These are phyloP conservation scores for Trichoderma semiorbis DNA, from an alignment of 2,329 filamentous ascomycete species.

Conservation along the genomic window DNA sequence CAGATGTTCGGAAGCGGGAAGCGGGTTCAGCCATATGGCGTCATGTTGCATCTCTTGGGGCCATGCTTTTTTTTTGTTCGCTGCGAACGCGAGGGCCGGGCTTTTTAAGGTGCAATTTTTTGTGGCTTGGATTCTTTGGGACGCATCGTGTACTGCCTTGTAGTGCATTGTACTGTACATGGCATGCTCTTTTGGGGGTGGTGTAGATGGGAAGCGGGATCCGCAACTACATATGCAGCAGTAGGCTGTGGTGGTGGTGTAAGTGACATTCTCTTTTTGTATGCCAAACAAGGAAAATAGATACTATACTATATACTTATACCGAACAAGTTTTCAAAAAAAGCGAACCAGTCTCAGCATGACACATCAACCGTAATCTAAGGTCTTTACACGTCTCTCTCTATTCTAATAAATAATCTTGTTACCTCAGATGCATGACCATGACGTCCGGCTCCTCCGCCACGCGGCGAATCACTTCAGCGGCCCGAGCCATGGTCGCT, in stretches of 20 bases:
- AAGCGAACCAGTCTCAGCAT: background rate
- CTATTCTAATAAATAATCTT: background rate
- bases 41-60: background rate
- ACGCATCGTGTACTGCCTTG: background rate
- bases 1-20: background rate
- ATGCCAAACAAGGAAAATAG: background rate
- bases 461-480: conserved; percentile 71
- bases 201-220: background rate
- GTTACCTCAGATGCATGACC: conserved; percentile 74
- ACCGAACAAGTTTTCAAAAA: background rate
- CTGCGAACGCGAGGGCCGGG: background rate
- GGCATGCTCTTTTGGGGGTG: background rate
- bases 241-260: background rate
- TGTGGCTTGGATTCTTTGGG: background rate
- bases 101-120: background rate
- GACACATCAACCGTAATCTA: conserved; percentile 6
- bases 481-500: conserved; percentile 88
- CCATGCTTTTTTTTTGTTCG: background rate
- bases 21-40: background rate
- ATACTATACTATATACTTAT: background rate
- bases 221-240: background rate
- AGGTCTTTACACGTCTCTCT: background rate
- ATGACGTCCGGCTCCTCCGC: conserved; percentile 85
- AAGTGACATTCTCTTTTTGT: background rate
- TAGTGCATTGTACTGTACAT: background rate